These are phyloP conservation scores for Gossypium laxum DNA, from an alignment of 441 rosid species.

Conservation along the genomic window DNA sequence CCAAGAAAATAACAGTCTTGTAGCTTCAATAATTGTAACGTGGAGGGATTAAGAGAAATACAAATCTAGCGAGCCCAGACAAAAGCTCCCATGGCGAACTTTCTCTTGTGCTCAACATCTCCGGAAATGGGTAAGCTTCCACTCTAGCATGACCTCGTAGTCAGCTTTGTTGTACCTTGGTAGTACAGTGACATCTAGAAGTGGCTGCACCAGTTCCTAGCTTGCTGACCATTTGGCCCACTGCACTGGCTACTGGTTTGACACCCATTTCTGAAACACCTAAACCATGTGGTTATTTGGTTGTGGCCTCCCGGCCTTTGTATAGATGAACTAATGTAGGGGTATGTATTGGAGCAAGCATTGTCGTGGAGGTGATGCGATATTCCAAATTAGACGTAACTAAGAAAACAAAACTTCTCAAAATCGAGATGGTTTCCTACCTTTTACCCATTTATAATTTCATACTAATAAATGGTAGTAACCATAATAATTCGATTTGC, in stretches of 20 bases:
- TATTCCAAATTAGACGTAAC: not conserved
- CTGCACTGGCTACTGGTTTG: slow-evolving; percentile 6
- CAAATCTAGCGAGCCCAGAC: slow-evolving; percentile 25
- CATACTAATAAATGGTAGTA: not conserved
- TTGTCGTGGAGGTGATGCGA: not conserved
- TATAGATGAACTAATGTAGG: not conserved
- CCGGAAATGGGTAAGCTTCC: slow-evolving; percentile 31
- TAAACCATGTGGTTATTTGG: not conserved
- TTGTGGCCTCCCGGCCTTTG: not conserved
- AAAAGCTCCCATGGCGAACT: slow-evolving; percentile 39
- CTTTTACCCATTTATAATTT: not conserved
- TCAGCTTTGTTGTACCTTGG: slow-evolving; percentile 33
- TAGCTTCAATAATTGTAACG: not conserved
- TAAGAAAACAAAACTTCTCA: slow-evolving; percentile 6
- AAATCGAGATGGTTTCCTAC: not conserved
- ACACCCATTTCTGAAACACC: not conserved
- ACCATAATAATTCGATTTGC: not conserved
- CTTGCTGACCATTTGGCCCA: not conserved
- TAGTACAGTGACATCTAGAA: slow-evolving; percentile 45
- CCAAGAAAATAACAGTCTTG: not conserved
- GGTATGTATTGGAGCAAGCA: not conserved
- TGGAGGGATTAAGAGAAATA: not conserved
- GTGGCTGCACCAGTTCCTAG: slow-evolving; percentile 17
- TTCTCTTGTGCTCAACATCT: slow-evolving; percentile 31
- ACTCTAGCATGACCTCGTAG: slow-evolving; percentile 41